Percentiles rank a stretch among this genome's conserved stretches.
Evolutionary conservation across 1,139 yeast species (phyloP).

Genomic region (Williopsis jadinii): DNA sequence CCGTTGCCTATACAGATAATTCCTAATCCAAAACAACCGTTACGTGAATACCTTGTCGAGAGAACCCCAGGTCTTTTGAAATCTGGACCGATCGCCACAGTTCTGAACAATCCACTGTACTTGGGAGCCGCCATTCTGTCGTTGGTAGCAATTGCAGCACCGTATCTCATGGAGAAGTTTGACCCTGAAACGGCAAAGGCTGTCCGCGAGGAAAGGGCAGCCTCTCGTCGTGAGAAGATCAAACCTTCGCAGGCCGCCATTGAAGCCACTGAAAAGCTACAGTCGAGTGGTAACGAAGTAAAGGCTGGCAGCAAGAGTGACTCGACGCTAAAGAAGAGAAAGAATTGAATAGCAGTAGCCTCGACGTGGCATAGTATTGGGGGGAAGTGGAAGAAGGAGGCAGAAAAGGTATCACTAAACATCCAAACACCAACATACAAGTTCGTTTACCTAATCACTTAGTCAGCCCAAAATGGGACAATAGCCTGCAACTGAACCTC

Average conservation of each 20-base stretch:
- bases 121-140: constrained; percentile 24
- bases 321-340: constrained; percentile 5
- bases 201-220: constrained; percentile 25
- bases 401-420: too few species aligned
- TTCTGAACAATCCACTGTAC: constrained; percentile 31
- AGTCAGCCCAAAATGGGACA: too few species aligned
- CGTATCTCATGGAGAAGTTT: constrained; percentile 28
- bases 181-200: constrained; percentile 32
- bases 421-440: too few species aligned
- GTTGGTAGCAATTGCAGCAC: constrained; percentile 23
- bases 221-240: constrained; percentile 5
- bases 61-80: constrained; percentile 26
- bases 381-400: too few species aligned
- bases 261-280: constrained; percentile 7
- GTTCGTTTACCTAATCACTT: too few species aligned
- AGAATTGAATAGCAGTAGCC: neutral
- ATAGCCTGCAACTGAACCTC: too few species aligned
- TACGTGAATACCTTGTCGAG: constrained; percentile 25
- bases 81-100: constrained; percentile 28
- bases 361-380: neutral
- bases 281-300: neutral
- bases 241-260: constrained; percentile 6
- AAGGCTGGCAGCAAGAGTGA: neutral
- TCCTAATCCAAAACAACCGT: constrained; percentile 23
- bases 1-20: constrained; percentile 21